Conservation (phyloP, 129 eudicot species). For the Pseudognaphalium luteoalbum region DNA sequence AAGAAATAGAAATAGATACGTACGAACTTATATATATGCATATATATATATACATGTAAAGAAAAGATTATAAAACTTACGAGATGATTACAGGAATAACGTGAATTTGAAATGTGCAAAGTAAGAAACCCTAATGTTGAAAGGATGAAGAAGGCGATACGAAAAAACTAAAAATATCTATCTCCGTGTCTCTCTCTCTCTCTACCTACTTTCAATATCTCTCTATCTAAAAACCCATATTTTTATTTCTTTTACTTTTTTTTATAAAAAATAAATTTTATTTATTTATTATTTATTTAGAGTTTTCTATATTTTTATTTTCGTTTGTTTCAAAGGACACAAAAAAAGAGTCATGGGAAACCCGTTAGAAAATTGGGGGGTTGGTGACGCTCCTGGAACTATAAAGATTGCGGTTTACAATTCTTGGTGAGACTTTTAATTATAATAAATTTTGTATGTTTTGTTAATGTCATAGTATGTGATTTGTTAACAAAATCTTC, state of each 20-base stretch:
- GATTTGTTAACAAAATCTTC: too few species aligned
- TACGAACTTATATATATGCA: neutral
- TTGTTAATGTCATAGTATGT: too few species aligned
- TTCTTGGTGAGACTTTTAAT: neutral
- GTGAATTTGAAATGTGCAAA: constrained; percentile 25
- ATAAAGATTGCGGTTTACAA: constrained; percentile 25
- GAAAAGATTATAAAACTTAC: neutral
- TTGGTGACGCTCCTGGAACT: neutral
- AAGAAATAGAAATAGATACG: neutral
- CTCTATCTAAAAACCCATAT: neutral
- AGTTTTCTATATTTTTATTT: neutral
- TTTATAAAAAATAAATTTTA: too few species aligned
- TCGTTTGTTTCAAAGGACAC: constrained; percentile 28
- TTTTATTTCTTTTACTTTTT: too few species aligned
- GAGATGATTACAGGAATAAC: constrained; percentile 10
- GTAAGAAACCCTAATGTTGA: constrained; percentile 41
- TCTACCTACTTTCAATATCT: constrained; percentile 5
- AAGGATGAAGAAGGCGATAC: constrained; percentile 39
- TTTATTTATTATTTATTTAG: neutral
- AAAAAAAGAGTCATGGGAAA: constrained; percentile 22
- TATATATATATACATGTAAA: neutral
- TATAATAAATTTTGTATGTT: too few species aligned
- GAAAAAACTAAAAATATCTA: constrained; percentile 29
- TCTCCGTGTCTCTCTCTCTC: constrained; percentile 19
- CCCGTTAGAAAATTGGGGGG: constrained; percentile 33